phyloP scores from a whole-genome alignment of 2,329 filamentous ascomycete species.

The Xylaria sp. region DNA sequence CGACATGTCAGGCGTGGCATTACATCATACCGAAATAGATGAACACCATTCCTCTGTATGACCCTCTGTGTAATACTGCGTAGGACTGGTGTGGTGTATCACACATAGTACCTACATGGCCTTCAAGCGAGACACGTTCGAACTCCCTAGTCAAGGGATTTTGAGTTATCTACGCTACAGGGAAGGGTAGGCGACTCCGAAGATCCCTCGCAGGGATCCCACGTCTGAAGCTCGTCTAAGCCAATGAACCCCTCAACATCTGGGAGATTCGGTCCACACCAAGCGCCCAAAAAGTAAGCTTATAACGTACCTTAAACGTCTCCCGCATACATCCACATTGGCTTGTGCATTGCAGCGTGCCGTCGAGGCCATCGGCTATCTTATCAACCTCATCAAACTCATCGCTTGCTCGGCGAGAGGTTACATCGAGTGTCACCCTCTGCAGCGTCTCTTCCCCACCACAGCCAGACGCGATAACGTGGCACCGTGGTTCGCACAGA shows the following conservation, averaged over 20 bases:
- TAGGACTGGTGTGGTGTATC: no score
- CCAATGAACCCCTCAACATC: constrained; percentile 24
- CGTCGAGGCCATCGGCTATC: constrained; percentile 38
- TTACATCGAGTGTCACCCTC: constrained; percentile 25
- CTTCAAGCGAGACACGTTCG: constrained; percentile 30
- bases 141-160: constrained; percentile 23
- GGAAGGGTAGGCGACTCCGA: constrained; percentile 36
- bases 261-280: constrained; percentile 23
- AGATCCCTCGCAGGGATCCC: constrained; percentile 33
- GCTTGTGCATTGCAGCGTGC: constrained; percentile 33
- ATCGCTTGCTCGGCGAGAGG: constrained; percentile 20
- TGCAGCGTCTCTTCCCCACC: constrained; percentile 26
- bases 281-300: constrained; percentile 36
- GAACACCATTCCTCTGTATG: background rate
- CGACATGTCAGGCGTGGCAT: constrained; percentile 7
- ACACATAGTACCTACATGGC: background rate
- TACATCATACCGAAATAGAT: constrained; percentile 24
- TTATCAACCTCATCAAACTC: constrained; percentile 34
- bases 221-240: constrained; percentile 7
- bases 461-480: constrained; percentile 35
- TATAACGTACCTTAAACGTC: constrained; percentile 35
- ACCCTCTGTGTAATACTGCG: no score
- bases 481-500: constrained; percentile 26
- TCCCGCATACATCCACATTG: constrained; percentile 34
- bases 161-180: constrained; percentile 28